Percentiles rank a stretch among this genome's conserved stretches.
phyloP scores from a whole-genome alignment of 225 moss, liverwort and hornwort species.

The Takakia lepidozioides region DNA sequence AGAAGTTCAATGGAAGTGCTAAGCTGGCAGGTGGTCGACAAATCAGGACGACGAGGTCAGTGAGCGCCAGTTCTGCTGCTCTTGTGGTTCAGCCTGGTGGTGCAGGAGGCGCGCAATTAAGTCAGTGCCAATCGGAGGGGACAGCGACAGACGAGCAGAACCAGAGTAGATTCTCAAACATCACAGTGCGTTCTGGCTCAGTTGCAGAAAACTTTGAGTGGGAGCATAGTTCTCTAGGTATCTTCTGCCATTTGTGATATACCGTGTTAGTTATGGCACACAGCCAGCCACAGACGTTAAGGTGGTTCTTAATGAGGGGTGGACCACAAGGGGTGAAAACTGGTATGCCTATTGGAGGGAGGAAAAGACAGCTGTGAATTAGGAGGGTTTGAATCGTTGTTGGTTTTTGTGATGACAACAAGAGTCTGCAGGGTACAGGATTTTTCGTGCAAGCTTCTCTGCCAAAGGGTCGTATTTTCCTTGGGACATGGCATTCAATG shows the following conservation, averaged over 20 bases:
- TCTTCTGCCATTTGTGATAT: conserved; percentile 49
- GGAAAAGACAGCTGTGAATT: too few relatives aligned
- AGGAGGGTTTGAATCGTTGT: too few relatives aligned
- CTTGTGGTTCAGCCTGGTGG: neutral
- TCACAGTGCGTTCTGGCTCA: conserved; percentile 71
- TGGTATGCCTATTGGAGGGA: too few relatives aligned
- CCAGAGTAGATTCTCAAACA: conserved; percentile 61
- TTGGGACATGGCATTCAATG: too few relatives aligned
- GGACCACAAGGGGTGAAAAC: too few relatives aligned
- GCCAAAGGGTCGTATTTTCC: too few relatives aligned
- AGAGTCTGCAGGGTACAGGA: too few relatives aligned
- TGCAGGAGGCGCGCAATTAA: too few relatives aligned
- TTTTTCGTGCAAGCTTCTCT: too few relatives aligned
- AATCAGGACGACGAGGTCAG: conserved; percentile 19
- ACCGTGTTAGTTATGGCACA: conserved; percentile 8
- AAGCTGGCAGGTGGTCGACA: conserved; percentile 13
- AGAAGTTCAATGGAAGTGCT: conserved; percentile 5
- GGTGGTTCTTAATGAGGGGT: too few relatives aligned
- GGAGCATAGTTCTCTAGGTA: conserved; percentile 64
- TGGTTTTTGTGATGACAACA: too few relatives aligned
- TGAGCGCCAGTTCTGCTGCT: conserved; percentile 25
- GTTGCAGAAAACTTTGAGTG: conserved; percentile 57
- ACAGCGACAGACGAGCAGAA: conserved; percentile 25
- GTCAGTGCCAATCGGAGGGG: conserved; percentile 1
- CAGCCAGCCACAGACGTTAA: neutral